These are phyloP conservation scores for Arthroderma sp. DNA, from an alignment of 2,329 filamentous ascomycete species.

Conservation along the genomic window DNA sequence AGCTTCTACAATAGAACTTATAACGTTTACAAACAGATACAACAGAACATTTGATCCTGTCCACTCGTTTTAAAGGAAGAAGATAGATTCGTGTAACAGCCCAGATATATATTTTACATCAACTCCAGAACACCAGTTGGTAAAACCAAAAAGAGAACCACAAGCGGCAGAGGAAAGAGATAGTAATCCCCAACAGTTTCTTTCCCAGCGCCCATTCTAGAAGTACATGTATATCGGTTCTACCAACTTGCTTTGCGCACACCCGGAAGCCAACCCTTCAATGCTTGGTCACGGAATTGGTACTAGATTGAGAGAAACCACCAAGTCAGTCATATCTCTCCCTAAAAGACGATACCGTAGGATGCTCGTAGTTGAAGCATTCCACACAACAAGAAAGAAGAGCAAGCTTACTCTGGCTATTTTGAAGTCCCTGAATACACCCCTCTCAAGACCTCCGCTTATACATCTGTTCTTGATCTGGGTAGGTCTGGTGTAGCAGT, in stretches of 20 bases:
- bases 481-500: conserved; percentile 83
- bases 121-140: no score
- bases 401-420: conserved; percentile 64
- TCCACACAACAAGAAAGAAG: background rate
- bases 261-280: conserved; percentile 74
- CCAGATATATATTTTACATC: no score
- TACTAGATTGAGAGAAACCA: conserved; percentile 44
- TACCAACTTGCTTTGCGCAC: conserved; percentile 98
- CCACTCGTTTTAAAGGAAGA: no score
- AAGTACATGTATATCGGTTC: background rate
- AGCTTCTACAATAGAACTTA: no score
- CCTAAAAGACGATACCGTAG: background rate
- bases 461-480: conserved; percentile 93
- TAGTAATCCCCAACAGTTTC: no score
- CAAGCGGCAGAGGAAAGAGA: no score
- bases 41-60: no score
- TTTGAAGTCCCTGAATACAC: conserved; percentile 87
- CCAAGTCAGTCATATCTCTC: conserved; percentile 11
- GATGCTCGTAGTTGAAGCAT: background rate
- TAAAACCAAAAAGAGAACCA: no score
- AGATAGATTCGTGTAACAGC: no score
- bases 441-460: conserved; percentile 74
- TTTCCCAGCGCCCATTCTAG: no score
- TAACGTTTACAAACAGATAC: no score
- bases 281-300: conserved; percentile 81